These are phyloP conservation scores for Astrocystis sublimbata DNA, from an alignment of 495 filamentous ascomycete species.

Conservation along the genomic window DNA sequence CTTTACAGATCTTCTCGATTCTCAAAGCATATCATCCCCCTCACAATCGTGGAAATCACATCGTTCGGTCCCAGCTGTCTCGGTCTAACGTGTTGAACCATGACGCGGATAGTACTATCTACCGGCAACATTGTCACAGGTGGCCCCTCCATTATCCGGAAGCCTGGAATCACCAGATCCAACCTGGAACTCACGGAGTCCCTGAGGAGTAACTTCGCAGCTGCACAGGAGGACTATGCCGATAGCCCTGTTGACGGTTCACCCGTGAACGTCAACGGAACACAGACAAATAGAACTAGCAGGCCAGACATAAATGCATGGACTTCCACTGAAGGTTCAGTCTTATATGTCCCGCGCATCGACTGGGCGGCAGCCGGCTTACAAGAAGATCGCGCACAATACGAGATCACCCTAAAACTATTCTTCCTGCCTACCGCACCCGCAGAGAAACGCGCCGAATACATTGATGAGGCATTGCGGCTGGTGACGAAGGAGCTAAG, in stretches of 20 bases:
- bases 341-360: slow-evolving; percentile 74
- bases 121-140: slow-evolving; percentile 87
- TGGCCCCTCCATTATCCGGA: slow-evolving; percentile 77
- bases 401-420: slow-evolving; percentile 91
- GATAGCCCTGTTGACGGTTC: slow-evolving; percentile 25
- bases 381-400: slow-evolving; percentile 73
- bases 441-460: slow-evolving; percentile 57
- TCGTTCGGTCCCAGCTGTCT: background rate
- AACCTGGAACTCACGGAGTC: slow-evolving; percentile 86
- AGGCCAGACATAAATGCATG: slow-evolving; percentile 51
- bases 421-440: slow-evolving; percentile 82
- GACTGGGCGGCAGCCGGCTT: slow-evolving; percentile 70
- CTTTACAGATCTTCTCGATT: background rate
- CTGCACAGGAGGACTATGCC: slow-evolving; percentile 63
- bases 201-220: slow-evolving; percentile 76
- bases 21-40: background rate
- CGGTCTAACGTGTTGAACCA: slow-evolving; percentile 29
- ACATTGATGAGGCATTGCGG: slow-evolving; percentile 74
- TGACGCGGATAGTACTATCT: slow-evolving; percentile 82
- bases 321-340: slow-evolving; percentile 61
- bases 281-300: slow-evolving; percentile 11
- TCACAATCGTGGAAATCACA: background rate
- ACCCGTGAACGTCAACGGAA: slow-evolving; percentile 3
- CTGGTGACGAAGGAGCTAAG: slow-evolving; percentile 77
- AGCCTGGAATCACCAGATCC: slow-evolving; percentile 70